Conservation (phyloP, 768 basidiomycete species). For the Astraeus odoratus region DNA sequence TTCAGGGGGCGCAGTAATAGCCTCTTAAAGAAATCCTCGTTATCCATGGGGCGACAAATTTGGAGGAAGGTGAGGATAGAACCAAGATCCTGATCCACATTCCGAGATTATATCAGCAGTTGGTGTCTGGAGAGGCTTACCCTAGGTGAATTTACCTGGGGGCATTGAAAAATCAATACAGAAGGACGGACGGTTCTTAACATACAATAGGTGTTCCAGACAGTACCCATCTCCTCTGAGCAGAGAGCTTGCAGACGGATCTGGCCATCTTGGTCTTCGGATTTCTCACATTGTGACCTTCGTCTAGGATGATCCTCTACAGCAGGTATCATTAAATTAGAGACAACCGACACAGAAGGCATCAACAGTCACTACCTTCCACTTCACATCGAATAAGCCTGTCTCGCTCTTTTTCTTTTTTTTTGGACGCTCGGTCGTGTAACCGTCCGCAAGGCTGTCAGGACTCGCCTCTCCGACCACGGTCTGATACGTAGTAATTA, state of each 20-base stretch:
- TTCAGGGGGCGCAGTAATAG: conserved; percentile 74
- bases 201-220: conserved; percentile 88
- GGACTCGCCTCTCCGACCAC: conserved; percentile 48
- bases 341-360: not conserved
- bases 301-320: conserved; percentile 77
- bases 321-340: not conserved
- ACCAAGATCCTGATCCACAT: conserved; percentile 64
- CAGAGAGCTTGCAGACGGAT: conserved; percentile 54
- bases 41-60: conserved; percentile 81
- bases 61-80: conserved; percentile 77
- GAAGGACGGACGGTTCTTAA: conserved; percentile 4
- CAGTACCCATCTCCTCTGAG: conserved; percentile 73
- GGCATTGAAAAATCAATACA: not conserved
- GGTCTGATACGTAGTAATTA: conserved; percentile 81
- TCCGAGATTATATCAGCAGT: not conserved
- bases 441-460: conserved; percentile 7
- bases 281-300: conserved; percentile 85
- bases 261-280: conserved; percentile 78
- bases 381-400: conserved; percentile 60
- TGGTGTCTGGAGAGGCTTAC: conserved; percentile 26
- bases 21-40: conserved; percentile 76
- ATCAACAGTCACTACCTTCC: conserved; percentile 52
- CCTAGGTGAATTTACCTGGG: conserved; percentile 72
- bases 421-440: conserved; percentile 26
- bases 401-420: conserved; percentile 56